A percentile compares a stretch with the other conserved stretches of the same genome.
phyloP scores from a whole-genome alignment of 352 stramenopile species.

The Pythium sukuiense region DNA sequence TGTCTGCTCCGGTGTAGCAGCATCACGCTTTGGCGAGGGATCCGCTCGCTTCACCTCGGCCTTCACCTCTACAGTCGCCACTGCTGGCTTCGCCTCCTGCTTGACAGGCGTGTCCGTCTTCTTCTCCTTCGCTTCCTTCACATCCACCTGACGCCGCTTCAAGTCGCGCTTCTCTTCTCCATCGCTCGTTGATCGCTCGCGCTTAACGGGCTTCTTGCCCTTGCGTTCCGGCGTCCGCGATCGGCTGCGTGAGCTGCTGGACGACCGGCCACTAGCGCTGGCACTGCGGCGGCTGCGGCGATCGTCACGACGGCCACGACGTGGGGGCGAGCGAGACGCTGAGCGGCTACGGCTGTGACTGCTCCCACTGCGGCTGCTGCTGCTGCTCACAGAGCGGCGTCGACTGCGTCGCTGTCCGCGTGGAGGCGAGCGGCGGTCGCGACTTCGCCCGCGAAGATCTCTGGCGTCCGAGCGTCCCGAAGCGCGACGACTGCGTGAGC shows the following conservation, averaged over 20 bases:
- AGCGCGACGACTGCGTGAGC: constrained; percentile 15
- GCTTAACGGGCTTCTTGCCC: constrained; percentile 10
- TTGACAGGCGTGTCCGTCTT: background rate
- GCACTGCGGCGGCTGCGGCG: constrained; percentile 11
- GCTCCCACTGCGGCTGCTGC: constrained; percentile 17
- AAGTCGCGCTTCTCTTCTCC: background rate
- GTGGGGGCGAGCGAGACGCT: constrained; percentile 18
- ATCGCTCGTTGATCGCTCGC: constrained; percentile 12
- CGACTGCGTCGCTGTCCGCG: constrained; percentile 7
- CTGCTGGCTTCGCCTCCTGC: background rate
- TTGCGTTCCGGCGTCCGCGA: constrained; percentile 12
- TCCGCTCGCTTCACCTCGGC: background rate
- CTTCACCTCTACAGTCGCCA: background rate
- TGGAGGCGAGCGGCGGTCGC: constrained; percentile 6
- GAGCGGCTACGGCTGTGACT: constrained; percentile 26
- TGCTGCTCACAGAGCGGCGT: constrained; percentile 16
- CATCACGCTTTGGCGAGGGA: background rate
- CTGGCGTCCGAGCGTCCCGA: background rate
- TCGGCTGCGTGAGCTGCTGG: constrained; percentile 15
- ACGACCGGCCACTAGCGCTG: constrained; percentile 11
- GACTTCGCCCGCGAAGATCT: constrained; percentile 5
- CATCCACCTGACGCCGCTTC: constrained; percentile 14
- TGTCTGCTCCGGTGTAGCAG: constrained; percentile 10
- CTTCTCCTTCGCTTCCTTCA: constrained; percentile 7
- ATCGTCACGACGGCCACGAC: constrained; percentile 2